Evolutionary conservation across 345 rosid species (phyloP), one percentile per base, ranked within the genome.

Genomic region (Citrus trifoliata): DNA sequence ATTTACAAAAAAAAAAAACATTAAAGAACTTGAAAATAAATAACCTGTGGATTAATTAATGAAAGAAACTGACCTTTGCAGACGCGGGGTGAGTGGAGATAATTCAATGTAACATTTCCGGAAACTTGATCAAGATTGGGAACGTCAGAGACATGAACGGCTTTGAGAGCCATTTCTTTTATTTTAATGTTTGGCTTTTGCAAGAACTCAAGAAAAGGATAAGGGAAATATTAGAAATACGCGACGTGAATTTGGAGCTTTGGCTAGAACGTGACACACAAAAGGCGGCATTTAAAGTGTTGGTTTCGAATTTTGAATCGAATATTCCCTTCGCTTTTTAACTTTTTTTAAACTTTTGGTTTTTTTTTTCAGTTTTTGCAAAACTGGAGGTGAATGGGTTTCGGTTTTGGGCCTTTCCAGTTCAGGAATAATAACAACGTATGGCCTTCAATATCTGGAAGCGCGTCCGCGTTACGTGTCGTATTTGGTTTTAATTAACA

Each of bases 61-160:
- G 2, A 18, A 61, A 27, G 55, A 42, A 74, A 67, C 42, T 51
- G 56, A 88, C 90, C 87, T 79, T 79, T 46, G 51, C 73, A 61
- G 38, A 79, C 69, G 67, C 69, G 80, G 27, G 79, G 2, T 60
- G 88, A 75, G 64, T 66, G 68, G 70, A 75, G 68, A 61, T 46
- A 46, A 46, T 76, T 60, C 63, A 85, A 72, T 67, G 85, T 33
- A 27, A 79, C 81, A 73, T 80, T 87, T 35, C 82, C 81, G 0
- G 60, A 82, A 78, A 84, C 82, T 32, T 81, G 87, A 68, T 87
- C 86, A 14, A 86, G 86, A 74, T 80, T 79, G 4, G 88, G 87
- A 58, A 87, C 82, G 55, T 89, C 90, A 13, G 81, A 79, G 68
- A 84, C 86, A 74, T 80, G 85, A 80, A 86, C 84, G 18, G 90